Percentiles rank a stretch among this genome's conserved stretches.
These are phyloP conservation scores for Pichia cactophila DNA, from an alignment of 1,139 yeast genomes.

Conservation along the genomic window DNA sequence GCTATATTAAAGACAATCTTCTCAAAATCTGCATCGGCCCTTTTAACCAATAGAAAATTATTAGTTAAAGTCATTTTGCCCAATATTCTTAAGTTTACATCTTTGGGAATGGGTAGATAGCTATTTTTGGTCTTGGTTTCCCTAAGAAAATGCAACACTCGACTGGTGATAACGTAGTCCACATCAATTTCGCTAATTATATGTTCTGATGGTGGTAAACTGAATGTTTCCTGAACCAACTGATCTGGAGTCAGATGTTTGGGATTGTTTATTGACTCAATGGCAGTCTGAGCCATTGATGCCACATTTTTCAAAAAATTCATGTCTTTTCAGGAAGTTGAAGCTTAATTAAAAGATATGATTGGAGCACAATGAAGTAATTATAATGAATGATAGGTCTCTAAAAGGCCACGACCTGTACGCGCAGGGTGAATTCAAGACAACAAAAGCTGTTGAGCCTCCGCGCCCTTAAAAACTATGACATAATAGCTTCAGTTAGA, in stretches of 20 bases:
- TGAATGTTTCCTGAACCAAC: constrained; percentile 55
- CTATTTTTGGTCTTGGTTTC: constrained; percentile 9
- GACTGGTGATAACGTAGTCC: constrained; percentile 10
- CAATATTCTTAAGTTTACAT: constrained; percentile 27
- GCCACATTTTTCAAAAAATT: constrained; percentile 37
- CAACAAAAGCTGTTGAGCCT: not conserved
- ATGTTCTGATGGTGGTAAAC: constrained; percentile 63
- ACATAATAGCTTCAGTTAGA: too few relatives aligned
- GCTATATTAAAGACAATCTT: constrained; percentile 67
- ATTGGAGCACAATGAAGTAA: not conserved
- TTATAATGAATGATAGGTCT: too few relatives aligned
- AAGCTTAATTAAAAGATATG: too few relatives aligned
- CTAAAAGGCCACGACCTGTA: too few relatives aligned
- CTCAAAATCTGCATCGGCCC: constrained; percentile 58
- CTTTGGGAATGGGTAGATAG: constrained; percentile 23
- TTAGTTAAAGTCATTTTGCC: constrained; percentile 67
- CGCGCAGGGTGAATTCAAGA: too few relatives aligned
- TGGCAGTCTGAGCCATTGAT: constrained; percentile 29
- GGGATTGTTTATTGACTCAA: constrained; percentile 26
- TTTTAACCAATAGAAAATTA: constrained; percentile 68
- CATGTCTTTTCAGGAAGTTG: constrained; percentile 21
- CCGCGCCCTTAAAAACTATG: not conserved
- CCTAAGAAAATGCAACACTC: constrained; percentile 9
- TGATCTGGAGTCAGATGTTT: constrained; percentile 53
- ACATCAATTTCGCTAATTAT: constrained; percentile 59